Evolutionary conservation across 2,329 filamentous ascomycete species (phyloP).

Genomic region (Colletotrichum incanum): DNA sequence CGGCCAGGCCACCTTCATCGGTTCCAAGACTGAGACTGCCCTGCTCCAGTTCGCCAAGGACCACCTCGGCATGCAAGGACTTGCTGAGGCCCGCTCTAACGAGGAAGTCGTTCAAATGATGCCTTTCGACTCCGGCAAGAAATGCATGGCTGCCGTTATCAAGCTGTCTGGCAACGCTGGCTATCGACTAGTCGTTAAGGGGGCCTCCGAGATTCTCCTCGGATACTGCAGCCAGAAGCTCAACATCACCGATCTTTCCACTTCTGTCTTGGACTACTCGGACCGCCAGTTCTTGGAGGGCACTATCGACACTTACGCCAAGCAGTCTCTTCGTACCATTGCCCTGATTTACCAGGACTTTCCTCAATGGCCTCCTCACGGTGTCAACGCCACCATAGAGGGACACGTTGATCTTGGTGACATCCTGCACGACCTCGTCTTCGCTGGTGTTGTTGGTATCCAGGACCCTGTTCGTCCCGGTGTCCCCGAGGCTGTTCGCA

Average conservation of each 20-base stretch:
- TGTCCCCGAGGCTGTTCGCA: constrained; percentile 75
- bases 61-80: constrained; percentile 64
- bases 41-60: constrained; percentile 66
- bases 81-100: constrained; percentile 63
- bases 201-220: constrained; percentile 71
- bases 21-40: constrained; percentile 72
- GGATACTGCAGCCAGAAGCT: constrained; percentile 57
- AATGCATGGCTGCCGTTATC: constrained; percentile 71
- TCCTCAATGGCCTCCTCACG: constrained; percentile 76
- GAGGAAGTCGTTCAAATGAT: constrained; percentile 65
- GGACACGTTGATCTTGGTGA: constrained; percentile 74
- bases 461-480: constrained; percentile 78
- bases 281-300: constrained; percentile 67
- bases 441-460: constrained; percentile 80
- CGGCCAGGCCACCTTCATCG: constrained; percentile 63
- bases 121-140: constrained; percentile 69
- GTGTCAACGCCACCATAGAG: constrained; percentile 72
- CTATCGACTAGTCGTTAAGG: constrained; percentile 69
- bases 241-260: constrained; percentile 66
- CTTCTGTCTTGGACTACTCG: constrained; percentile 61
- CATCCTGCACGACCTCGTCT: constrained; percentile 75
- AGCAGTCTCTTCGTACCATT: constrained; percentile 81
- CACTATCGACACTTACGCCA: constrained; percentile 73
- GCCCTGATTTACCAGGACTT: constrained; percentile 83
- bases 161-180: constrained; percentile 59